Evolutionary conservation across 192 early-diverging fungal species (phyloP), one percentile per base, ranked within the genome.

Genomic region (Umbelopsis isabellina): DNA sequence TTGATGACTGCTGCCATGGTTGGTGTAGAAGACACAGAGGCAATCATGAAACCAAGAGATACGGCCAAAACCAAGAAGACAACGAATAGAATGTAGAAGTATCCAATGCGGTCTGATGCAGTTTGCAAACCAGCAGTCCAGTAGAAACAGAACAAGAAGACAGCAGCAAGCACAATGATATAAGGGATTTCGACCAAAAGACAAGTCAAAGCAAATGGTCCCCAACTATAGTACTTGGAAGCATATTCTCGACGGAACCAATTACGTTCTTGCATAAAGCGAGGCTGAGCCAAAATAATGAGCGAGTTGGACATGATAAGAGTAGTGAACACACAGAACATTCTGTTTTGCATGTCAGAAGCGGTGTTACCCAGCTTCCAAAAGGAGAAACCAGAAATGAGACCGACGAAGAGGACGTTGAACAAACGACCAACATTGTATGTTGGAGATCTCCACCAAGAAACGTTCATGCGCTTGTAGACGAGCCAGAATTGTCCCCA

Each of bases 331-430:
- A 71, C 72, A 30, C 69, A 72, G 72, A 89, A 84, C 35, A 86
- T 83, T 73, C 86, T 85, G 80, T 87, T 86, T 68, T 84, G 82
- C 70, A 91, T 76, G 65, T 87, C 88, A 15, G 72, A 46, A n/a
- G 83, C 71, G 22, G 78, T 72, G 71, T 86, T 73, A 68, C 72
- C 78, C 18, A 90, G 80, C 49, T 88, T 85, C 79, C 81, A 89
- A 79, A 88, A 93, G 10, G 89, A 79, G 79, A 93, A 85, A 46
- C 89, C 89, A 72, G 88, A 81, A n/a, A 89, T 72, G 15, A 93
- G 73, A 46, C 82, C 88, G 55, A 76, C 72, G 30, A 89, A 69
- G 48, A 86, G 70, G 35, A 87, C 84, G 45, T 86, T 80, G 23
- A 83, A 79, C 21, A 86, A 46, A 58, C 86, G 82, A n/a, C 86